Percentiles rank a stretch among this genome's conserved stretches.
Evolutionary conservation across 768 basidiomycete species (phyloP).

Genomic region (Leccinum incarnatum): DNA sequence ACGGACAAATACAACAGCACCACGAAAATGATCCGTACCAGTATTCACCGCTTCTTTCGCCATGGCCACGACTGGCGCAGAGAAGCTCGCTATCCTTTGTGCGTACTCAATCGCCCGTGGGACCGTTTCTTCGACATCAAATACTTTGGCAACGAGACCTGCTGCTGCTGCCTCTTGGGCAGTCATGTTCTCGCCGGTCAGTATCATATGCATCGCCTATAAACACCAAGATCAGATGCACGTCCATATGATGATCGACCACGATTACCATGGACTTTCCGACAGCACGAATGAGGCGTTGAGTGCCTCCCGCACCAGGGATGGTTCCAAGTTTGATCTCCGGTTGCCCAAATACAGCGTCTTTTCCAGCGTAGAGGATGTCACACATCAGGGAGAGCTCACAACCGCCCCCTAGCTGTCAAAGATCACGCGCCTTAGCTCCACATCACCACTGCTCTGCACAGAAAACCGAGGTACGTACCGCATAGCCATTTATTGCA

Average conservation of each 20-base stretch:
- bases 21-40: slow-evolving; percentile 25
- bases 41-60: slow-evolving; percentile 53
- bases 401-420: slow-evolving; percentile 91
- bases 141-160: slow-evolving; percentile 48
- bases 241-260: background rate
- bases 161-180: slow-evolving; percentile 45
- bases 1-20: background rate
- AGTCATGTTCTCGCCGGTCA: slow-evolving; percentile 46
- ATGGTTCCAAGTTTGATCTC: slow-evolving; percentile 95
- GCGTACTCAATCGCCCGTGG: slow-evolving; percentile 44
- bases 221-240: background rate
- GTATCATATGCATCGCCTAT: slow-evolving; percentile 55
- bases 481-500: slow-evolving; percentile 90
- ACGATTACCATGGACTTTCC: slow-evolving; percentile 63
- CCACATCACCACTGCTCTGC: background rate
- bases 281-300: slow-evolving; percentile 78
- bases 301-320: slow-evolving; percentile 92
- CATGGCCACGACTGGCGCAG: slow-evolving; percentile 31
- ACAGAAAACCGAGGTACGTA: slow-evolving; percentile 23
- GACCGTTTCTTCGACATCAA: slow-evolving; percentile 38
- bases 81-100: slow-evolving; percentile 32
- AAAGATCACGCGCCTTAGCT: slow-evolving; percentile 23
- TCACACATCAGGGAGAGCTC: slow-evolving; percentile 97
- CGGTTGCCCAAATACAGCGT: slow-evolving; percentile 90
- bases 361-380: slow-evolving; percentile 85